Base-by-base conservation (phyloP, 257 asterid species). In the Henckelia pumila region DNA sequence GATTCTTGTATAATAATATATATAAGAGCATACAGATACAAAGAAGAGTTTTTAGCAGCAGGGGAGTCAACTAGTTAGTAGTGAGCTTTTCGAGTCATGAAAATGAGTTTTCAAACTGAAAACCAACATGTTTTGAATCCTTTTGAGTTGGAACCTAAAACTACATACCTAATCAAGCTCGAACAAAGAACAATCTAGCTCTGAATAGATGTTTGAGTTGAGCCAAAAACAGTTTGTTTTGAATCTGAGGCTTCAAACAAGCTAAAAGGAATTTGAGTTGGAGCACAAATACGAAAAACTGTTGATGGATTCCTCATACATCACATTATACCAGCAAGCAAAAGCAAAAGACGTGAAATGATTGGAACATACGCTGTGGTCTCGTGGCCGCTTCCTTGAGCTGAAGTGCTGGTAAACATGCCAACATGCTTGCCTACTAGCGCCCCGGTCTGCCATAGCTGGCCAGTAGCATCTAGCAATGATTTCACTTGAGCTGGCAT, bases 361-460 rank as follows among this genome's bases (percentile, higher is more conserved):
- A 23, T 22, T 21, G 33, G 37, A 64, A 26, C 89, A 70, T 69
- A 86, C 89, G 89, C 68, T 14, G 93, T 86, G 2, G 93, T 86
- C 59, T 86, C 93, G 64, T 86, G 89, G 52, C 93, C 93, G 4
- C 93, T 82, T 40, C 93, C 93, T 67, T 86, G 93, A 53, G 85
- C 59, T 6, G 86, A 89, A 9, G 89, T 86, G 83, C 88, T 74
- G 77, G 22, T 81, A 75, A 86, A 86, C 33, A 84, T 72, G 8
- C 93, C 93, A 0, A 86, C 93, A 7, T 85, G 89, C 64, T 86
- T 86, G 37, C 93, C 93, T 9, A 83, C 93, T 1, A 86, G 68
- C 0, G 79, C 79, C 71, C 81, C 86, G 44, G 76, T 67, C 70
- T 61, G 63, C 93, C 89, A 84, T 3, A 86, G 59, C 10, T 86